These are phyloP conservation scores for Trichomonascaceae sp. DNA, from an alignment of 1,139 yeast species.

Conservation along the genomic window DNA sequence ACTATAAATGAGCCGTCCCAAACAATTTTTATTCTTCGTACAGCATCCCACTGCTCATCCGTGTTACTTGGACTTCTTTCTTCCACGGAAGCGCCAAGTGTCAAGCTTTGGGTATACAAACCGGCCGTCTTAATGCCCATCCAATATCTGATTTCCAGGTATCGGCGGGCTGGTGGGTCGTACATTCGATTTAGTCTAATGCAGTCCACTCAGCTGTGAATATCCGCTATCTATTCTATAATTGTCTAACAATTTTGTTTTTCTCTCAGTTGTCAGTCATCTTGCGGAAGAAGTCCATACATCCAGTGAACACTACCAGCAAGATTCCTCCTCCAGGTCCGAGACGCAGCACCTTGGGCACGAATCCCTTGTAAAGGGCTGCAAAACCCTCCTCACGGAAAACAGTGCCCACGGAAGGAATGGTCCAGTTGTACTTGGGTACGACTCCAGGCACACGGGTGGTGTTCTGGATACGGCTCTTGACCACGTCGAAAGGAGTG, in stretches of 20 bases:
- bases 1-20: too few species aligned
- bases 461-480: conserved; percentile 91
- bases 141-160: conserved; percentile 17
- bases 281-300: conserved; percentile 84
- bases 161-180: conserved; percentile 52
- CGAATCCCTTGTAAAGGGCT: conserved; percentile 79
- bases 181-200: conserved; percentile 25
- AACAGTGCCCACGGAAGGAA: conserved; percentile 65
- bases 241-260: neutral
- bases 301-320: conserved; percentile 84
- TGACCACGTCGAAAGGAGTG: conserved; percentile 97
- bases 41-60: conserved; percentile 60
- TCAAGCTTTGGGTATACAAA: conserved; percentile 56
- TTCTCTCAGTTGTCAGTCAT: neutral
- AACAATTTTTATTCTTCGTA: conserved; percentile 31
- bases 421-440: conserved; percentile 83
- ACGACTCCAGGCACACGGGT: conserved; percentile 47
- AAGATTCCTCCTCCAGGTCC: conserved; percentile 99
- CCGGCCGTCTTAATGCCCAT: conserved; percentile 50
- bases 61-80: conserved; percentile 43
- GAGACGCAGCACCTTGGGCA: conserved; percentile 92
- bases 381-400: conserved; percentile 76
- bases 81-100: conserved; percentile 36
- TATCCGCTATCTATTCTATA: too few species aligned
- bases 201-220: too few species aligned